Conservation (phyloP, 2,329 filamentous ascomycete genomes). For the Xylariaceae sp. region DNA sequence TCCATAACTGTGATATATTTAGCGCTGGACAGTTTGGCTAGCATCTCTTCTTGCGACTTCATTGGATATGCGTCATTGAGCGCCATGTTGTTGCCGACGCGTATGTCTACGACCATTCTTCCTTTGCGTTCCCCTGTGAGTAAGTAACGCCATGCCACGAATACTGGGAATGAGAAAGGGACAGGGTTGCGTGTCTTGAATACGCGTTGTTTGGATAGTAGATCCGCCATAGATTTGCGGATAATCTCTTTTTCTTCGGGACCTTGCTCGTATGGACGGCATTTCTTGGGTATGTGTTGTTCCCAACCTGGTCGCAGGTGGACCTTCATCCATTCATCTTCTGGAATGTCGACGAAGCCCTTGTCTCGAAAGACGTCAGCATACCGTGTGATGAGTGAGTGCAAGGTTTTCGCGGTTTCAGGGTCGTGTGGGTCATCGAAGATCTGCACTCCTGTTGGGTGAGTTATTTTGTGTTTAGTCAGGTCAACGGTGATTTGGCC, state of each 20-base stretch:
- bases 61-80: background rate
- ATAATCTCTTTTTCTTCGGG: background rate
- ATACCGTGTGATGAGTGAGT: background rate
- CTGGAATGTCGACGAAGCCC: background rate
- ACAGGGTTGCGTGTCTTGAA: background rate
- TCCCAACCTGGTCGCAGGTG: background rate
- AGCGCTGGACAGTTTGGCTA: background rate
- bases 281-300: background rate
- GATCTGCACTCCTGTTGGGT: background rate
- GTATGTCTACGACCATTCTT: background rate
- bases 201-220: background rate
- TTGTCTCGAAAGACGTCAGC: background rate
- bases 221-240: background rate
- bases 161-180: conserved; percentile 1
- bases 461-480: background rate
- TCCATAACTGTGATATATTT: background rate
- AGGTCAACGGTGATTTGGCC: too few relatives aligned
- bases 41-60: background rate
- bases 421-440: background rate
- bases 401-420: background rate
- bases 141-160: background rate
- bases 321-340: background rate
- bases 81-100: background rate
- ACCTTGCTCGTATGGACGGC: background rate
- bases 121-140: background rate